These are phyloP conservation scores for Amphichorda felina DNA, from an alignment of 2,329 filamentous ascomycete species.

Conservation along the genomic window DNA sequence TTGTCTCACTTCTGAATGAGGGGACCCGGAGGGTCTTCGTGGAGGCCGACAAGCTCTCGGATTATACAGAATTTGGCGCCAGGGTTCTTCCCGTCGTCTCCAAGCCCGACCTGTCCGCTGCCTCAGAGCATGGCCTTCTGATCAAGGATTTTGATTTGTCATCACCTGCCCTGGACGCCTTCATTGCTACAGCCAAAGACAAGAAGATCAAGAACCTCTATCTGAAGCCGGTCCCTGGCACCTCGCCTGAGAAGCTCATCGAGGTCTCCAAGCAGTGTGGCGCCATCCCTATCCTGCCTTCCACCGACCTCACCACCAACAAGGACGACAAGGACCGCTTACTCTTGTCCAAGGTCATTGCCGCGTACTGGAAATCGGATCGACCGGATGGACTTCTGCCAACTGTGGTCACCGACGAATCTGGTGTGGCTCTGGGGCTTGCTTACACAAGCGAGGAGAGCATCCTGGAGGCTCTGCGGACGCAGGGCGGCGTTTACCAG, in stretches of 20 bases:
- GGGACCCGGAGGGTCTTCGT: slow-evolving; percentile 83
- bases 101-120: slow-evolving; percentile 30
- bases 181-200: slow-evolving; percentile 30
- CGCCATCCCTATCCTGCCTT: slow-evolving; percentile 65
- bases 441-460: slow-evolving; percentile 94
- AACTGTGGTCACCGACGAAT: slow-evolving; percentile 84
- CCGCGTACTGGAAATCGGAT: slow-evolving; percentile 69
- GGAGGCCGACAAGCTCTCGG: slow-evolving; percentile 52
- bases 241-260: slow-evolving; percentile 33
- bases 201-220: slow-evolving; percentile 36
- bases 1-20: slow-evolving; percentile 71
- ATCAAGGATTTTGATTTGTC: slow-evolving; percentile 38
- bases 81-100: slow-evolving; percentile 42
- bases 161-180: slow-evolving; percentile 24
- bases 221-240: slow-evolving; percentile 34
- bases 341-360: slow-evolving; percentile 57
- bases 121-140: slow-evolving; percentile 37
- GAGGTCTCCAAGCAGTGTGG: slow-evolving; percentile 34
- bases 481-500: slow-evolving; percentile 76
- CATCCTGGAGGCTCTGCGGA: slow-evolving; percentile 73
- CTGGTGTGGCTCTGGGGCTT: slow-evolving; percentile 71
- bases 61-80: slow-evolving; percentile 41
- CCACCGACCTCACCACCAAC: slow-evolving; percentile 56
- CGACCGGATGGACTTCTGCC: slow-evolving; percentile 73
- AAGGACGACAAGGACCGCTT: slow-evolving; percentile 43